Evolutionary conservation across 2,329 filamentous ascomycete species (phyloP).

Genomic region (Aspergillus hortae): DNA sequence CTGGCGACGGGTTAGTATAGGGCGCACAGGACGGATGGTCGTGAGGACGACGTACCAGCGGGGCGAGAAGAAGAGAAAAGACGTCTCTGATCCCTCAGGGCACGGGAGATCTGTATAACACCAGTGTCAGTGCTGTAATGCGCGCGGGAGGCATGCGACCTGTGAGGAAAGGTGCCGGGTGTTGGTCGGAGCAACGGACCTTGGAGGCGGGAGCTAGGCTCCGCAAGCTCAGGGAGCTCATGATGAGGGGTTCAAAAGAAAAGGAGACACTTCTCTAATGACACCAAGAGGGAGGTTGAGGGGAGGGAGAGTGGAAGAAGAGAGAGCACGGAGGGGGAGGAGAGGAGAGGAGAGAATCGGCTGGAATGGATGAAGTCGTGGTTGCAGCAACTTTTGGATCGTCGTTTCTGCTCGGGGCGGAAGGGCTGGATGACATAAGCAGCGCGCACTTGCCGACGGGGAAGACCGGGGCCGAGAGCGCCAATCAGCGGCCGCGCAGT

Average conservation of each 20-base stretch:
- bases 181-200: conserved; percentile 34
- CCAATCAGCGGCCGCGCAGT: conserved; percentile 33
- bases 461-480: conserved; percentile 23
- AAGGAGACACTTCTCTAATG: conserved; percentile 22
- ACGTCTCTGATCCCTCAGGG: conserved; percentile 63
- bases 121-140: conserved; percentile 19
- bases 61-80: conserved; percentile 84
- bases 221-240: conserved; percentile 50
- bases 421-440: conserved; percentile 35
- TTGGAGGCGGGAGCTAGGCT: conserved; percentile 48
- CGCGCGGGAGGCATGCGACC: conserved; percentile 5
- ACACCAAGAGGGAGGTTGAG: conserved; percentile 22
- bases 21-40: conserved; percentile 16
- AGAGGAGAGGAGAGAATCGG: conserved; percentile 8
- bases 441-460: conserved; percentile 31
- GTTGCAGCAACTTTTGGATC: conserved; percentile 24
- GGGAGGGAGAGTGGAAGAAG: conserved; percentile 18
- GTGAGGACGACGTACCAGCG: conserved; percentile 57
- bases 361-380: conserved; percentile 8
- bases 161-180: conserved; percentile 8
- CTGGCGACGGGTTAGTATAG: conserved; percentile 45
- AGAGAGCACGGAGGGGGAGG: conserved; percentile 9
- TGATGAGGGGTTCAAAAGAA: conserved; percentile 36
- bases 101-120: conserved; percentile 58
- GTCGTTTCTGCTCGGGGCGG: conserved; percentile 19